Base-by-base conservation (phyloP, 1,284 basidiomycete species). In the Vanrija humicola region DNA sequence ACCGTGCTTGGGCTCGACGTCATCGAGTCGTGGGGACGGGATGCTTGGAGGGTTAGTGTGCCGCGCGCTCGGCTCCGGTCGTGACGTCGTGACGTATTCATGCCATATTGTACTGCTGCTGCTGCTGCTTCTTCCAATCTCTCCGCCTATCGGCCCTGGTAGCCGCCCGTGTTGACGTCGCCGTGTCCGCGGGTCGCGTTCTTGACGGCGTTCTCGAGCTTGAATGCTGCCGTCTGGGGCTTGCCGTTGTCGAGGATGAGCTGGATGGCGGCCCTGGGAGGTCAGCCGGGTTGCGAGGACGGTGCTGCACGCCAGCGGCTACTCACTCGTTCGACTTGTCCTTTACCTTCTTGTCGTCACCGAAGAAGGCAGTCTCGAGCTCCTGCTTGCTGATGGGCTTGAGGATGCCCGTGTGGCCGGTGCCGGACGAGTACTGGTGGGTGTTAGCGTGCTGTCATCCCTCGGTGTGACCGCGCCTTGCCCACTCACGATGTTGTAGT, bases 311-410 rank as follows among this genome's bases (percentile, higher is more conserved):
- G 18, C 14, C 34, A 12, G 9, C 21, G 8, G 21, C n/a, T 7
- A 73, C 72, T 62, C 64, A 74, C 72, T 75, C 73, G 44, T 66
- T 54, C 39, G 66, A 67, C 67, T 75, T 75, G 62, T 72, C 70
- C 63, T 72, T 71, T 59, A 70, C 61, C 54, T 69, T 66, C 64
- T 72, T 72, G 55, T 72, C 70, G 29, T 50, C 56, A 39, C 65
- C 65, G 55, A 75, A 73, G 64, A 75, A 73, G 43, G 57, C 66
- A 44, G 64, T 73, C 66, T 75, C 72, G 16, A 67, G 54, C 54
- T 75, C 73, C 60, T 72, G 69, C 51, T 70, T 68, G 47, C 69
- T 70, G 61, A 75, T 62, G 43, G 66, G 67, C 42, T 64, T 60
- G 42, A 75, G 66, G 18, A 54, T 52, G 46, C 73, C 73, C 40